These are phyloP conservation scores for Deakozyma indianensis DNA, from an alignment of 805 yeast species.

Conservation along the genomic window DNA sequence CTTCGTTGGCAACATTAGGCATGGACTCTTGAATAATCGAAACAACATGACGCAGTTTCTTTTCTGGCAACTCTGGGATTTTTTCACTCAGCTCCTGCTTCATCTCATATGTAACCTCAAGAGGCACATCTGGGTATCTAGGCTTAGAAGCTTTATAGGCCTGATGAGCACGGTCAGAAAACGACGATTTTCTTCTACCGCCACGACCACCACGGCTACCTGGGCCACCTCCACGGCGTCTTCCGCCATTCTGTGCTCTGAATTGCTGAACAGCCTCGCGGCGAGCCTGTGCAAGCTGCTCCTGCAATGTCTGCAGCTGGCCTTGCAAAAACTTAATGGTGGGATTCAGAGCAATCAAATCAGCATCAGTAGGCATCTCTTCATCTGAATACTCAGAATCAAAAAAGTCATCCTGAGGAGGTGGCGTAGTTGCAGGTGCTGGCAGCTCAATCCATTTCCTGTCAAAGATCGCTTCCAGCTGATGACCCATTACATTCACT, in stretches of 20 bases:
- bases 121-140: slow-evolving; percentile 5
- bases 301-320: slow-evolving; percentile 73
- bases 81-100: slow-evolving; percentile 84
- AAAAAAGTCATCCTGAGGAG: slow-evolving; percentile 23
- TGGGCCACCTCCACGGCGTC: slow-evolving; percentile 2
- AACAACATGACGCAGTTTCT: slow-evolving; percentile 69
- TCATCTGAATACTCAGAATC: slow-evolving; percentile 32
- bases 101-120: slow-evolving; percentile 79
- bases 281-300: slow-evolving; percentile 70
- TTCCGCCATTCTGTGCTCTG: slow-evolving; percentile 8
- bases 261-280: slow-evolving; percentile 15
- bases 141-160: slow-evolving; percentile 16
- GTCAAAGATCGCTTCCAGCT: slow-evolving; percentile 73
- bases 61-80: slow-evolving; percentile 58
- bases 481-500: slow-evolving; percentile 89
- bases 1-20: slow-evolving; percentile 54
- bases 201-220: background rate
- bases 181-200: slow-evolving; percentile 3
- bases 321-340: slow-evolving; percentile 82
- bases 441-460: slow-evolving; percentile 84
- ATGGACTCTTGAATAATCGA: slow-evolving; percentile 70
- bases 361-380: slow-evolving; percentile 31
- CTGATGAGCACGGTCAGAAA: slow-evolving; percentile 13
- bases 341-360: slow-evolving; percentile 39
- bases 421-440: slow-evolving; percentile 46